These are phyloP conservation scores for Pneumocystis carinii DNA, from an alignment of 1,139 yeast species.

Conservation along the genomic window DNA sequence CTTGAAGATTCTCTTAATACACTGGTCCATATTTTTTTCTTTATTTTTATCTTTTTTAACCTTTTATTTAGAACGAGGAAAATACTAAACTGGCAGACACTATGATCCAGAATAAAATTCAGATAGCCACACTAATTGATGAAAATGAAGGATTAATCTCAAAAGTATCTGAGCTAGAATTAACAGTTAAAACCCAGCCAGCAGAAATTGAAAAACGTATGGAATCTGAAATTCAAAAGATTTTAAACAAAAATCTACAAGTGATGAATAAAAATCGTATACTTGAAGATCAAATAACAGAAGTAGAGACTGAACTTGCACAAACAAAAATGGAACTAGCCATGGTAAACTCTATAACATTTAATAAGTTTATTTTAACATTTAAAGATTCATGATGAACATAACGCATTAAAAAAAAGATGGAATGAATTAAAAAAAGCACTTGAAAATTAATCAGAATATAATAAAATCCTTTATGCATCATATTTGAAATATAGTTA, in stretches of 20 bases:
- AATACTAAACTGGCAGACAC: slow-evolving; percentile 68
- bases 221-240: slow-evolving; percentile 30
- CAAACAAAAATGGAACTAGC: slow-evolving; percentile 22
- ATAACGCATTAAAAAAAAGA: neutral
- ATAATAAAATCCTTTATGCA: neutral
- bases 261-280: slow-evolving; percentile 42
- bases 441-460: neutral
- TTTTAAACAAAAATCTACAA: slow-evolving; percentile 43
- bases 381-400: neutral
- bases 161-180: slow-evolving; percentile 40
- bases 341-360: neutral
- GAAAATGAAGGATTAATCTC: slow-evolving; percentile 44
- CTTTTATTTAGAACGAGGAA: slow-evolving; percentile 40
- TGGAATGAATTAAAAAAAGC: neutral
- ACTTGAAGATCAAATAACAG: slow-evolving; percentile 23
- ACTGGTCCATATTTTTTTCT: slow-evolving; percentile 21
- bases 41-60: neutral
- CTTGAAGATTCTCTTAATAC: slow-evolving; percentile 54
- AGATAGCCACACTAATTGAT: slow-evolving; percentile 49
- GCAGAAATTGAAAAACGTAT: slow-evolving; percentile 16
- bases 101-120: slow-evolving; percentile 46
- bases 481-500: neutral
- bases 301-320: slow-evolving; percentile 32
- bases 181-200: slow-evolving; percentile 19
- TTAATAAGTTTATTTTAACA: neutral